Evolutionary conservation across 306 rosid genomes (phyloP).

Genomic region (Rosa multiflora): DNA sequence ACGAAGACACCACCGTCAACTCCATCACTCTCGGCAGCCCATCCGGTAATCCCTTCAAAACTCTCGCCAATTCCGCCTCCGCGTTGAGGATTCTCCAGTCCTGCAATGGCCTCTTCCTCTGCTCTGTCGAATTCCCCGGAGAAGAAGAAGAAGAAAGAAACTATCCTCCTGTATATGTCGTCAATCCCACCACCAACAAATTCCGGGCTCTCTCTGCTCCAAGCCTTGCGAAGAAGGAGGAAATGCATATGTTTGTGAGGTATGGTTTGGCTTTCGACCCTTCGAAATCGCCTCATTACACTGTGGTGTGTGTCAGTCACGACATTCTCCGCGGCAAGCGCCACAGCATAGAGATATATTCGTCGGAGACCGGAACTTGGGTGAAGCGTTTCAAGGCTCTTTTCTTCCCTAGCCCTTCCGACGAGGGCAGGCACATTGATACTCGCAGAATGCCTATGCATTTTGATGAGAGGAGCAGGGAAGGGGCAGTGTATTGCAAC

Average conservation of each 20-base stretch:
- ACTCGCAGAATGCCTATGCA: not conserved
- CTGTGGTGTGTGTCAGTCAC: not conserved
- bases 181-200: not conserved
- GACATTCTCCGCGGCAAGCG: not conserved
- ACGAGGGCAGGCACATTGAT: no score
- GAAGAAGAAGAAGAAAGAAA: not conserved
- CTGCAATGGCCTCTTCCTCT: constrained; percentile 3
- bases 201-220: not conserved
- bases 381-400: not conserved
- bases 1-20: no score
- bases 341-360: not conserved
- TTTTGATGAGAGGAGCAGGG: not conserved
- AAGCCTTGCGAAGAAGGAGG: not conserved
- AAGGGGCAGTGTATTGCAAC: not conserved
- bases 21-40: not conserved
- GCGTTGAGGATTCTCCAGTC: not conserved
- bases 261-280: not conserved
- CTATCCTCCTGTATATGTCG: not conserved
- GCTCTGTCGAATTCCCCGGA: not conserved
- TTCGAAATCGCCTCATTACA: not conserved
- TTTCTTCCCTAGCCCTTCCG: not conserved
- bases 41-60: not conserved
- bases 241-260: not conserved
- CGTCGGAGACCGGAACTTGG: not conserved
- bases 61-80: not conserved